Evolutionary conservation across 345 rosid species (phyloP).

Genomic region (Eucalyptus tenuipes): DNA sequence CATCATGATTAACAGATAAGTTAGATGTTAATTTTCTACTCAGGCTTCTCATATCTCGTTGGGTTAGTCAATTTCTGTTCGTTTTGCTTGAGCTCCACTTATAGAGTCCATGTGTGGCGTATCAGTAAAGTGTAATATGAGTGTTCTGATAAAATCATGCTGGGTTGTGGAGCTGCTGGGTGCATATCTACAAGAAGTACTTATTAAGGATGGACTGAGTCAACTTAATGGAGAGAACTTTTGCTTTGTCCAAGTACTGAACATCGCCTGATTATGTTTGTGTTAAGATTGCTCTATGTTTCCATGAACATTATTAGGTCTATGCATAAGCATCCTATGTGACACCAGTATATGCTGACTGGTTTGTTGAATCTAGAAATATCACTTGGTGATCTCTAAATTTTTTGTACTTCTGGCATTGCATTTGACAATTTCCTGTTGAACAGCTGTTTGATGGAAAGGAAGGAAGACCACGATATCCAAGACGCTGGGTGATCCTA

Average conservation of each 20-base stretch:
- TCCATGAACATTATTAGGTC: background rate
- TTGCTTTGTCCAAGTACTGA: background rate
- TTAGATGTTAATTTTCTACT: background rate
- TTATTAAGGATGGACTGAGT: background rate
- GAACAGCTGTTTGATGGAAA: conserved; percentile 87
- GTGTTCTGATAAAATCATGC: background rate
- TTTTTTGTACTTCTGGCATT: background rate
- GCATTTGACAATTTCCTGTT: background rate
- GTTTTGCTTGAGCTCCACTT: background rate
- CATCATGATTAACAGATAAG: background rate
- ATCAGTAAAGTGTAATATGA: background rate
- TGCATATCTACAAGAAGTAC: background rate
- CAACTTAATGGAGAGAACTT: background rate
- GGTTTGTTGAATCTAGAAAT: background rate
- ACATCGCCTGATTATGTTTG: background rate
- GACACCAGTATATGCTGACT: background rate
- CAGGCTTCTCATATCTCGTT: background rate
- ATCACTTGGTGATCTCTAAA: background rate
- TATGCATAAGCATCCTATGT: background rate
- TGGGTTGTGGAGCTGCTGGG: background rate
- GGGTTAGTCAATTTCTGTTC: background rate
- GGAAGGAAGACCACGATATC: conserved; percentile 85
- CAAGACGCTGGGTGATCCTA: conserved; percentile 84
- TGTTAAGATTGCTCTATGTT: background rate
- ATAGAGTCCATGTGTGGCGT: background rate